Conservation (phyloP, 345 rosid species). For the Eucalyptus brandiana region DNA sequence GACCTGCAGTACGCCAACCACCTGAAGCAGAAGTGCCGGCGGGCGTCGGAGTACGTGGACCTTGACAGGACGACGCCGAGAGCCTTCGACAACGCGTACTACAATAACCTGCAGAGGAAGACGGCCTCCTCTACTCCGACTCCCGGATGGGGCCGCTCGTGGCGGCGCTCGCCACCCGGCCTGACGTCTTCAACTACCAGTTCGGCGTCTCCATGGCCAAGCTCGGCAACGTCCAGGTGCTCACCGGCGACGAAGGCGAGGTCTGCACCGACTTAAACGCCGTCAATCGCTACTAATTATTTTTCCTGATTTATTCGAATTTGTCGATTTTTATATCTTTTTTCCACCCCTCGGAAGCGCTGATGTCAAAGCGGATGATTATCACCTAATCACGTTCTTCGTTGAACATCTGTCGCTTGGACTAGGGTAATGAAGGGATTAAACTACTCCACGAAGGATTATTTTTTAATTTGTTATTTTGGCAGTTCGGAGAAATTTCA, state of each 20-base stretch:
- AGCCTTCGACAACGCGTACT: slow-evolving; percentile 31
- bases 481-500: not conserved
- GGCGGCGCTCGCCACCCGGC: slow-evolving; percentile 2
- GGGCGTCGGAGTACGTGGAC: slow-evolving; percentile 51
- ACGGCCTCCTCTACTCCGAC: slow-evolving; percentile 24
- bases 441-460: not conserved
- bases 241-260: slow-evolving; percentile 22
- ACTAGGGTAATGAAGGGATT: not conserved
- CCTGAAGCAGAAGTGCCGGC: slow-evolving; percentile 53
- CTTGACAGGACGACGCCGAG: slow-evolving; percentile 45
- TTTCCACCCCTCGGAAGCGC: not conserved
- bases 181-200: slow-evolving; percentile 13
- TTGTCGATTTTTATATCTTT: not conserved
- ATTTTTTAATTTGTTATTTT: too few relatives aligned
- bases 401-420: not conserved
- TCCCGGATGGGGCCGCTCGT: slow-evolving; percentile 20
- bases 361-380: not conserved
- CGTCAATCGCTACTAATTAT: not conserved
- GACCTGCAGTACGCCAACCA: slow-evolving; percentile 25
- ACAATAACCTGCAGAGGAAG: slow-evolving; percentile 22
- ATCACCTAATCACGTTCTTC: not conserved
- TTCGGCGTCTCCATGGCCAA: slow-evolving; percentile 34
- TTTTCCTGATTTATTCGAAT: not conserved
- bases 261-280: slow-evolving; percentile 21
- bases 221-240: slow-evolving; percentile 25